Evolutionary conservation across 768 basidiomycete species (phyloP).

Genomic region (Leccinum subgranulosum): DNA sequence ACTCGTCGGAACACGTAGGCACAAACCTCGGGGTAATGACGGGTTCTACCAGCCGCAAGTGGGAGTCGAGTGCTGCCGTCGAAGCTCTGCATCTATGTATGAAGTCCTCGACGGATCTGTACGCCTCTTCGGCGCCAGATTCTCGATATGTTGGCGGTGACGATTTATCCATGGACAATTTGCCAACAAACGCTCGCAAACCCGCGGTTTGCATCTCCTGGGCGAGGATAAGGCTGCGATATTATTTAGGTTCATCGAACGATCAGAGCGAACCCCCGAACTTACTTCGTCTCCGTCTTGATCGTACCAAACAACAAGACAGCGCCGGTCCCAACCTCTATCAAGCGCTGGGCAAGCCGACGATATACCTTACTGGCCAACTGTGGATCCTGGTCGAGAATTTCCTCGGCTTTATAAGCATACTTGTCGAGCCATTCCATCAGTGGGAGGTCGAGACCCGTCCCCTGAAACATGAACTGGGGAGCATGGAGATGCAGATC

Average conservation of each 20-base stretch:
- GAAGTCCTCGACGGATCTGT: constrained; percentile 54
- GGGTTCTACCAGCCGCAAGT: constrained; percentile 63
- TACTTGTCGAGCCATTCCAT: constrained; percentile 85
- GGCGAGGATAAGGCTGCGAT: constrained; percentile 70
- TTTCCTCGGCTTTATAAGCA: constrained; percentile 78
- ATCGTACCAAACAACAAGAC: constrained; percentile 85
- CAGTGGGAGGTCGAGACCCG: constrained; percentile 77
- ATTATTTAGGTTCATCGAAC: not conserved
- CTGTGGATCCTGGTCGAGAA: constrained; percentile 56
- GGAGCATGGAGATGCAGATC: constrained; percentile 88
- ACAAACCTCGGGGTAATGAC: constrained; percentile 89
- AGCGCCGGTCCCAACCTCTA: constrained; percentile 73
- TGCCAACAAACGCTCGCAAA: constrained; percentile 81
- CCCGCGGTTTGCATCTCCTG: constrained; percentile 68
- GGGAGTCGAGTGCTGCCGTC: constrained; percentile 37
- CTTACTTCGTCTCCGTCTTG: constrained; percentile 77
- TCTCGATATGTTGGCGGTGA: constrained; percentile 72
- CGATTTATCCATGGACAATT: constrained; percentile 86
- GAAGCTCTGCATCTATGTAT: constrained; percentile 46
- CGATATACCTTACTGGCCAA: constrained; percentile 69
- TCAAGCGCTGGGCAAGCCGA: constrained; percentile 61
- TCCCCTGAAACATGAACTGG: constrained; percentile 86
- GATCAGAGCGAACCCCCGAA: not conserved
- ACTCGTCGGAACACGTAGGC: constrained; percentile 77
- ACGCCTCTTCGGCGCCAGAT: constrained; percentile 45